Evolutionary conservation across 2,329 filamentous ascomycete species (phyloP).

Genomic region (Ophiostoma novo-ulmi): DNA sequence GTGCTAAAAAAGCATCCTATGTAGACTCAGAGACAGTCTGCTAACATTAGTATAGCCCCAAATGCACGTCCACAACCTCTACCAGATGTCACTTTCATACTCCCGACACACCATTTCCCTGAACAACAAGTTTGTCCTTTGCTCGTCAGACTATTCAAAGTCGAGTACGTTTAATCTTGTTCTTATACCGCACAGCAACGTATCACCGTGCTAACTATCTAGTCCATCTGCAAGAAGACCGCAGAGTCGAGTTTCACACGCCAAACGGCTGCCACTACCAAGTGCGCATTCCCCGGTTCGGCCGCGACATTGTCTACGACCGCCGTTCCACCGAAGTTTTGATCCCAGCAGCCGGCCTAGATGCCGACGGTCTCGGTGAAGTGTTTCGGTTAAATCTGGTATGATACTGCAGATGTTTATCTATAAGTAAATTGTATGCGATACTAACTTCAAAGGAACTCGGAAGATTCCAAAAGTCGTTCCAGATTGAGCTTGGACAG

Average conservation of each 20-base stretch:
- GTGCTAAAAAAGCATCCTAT: too few species aligned
- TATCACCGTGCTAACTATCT: background rate
- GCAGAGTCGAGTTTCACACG: conserved; percentile 88
- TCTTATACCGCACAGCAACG: too few species aligned
- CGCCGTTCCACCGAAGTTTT: conserved; percentile 76
- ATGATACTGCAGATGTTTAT: background rate
- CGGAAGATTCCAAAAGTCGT: conserved; percentile 90
- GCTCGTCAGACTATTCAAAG: conserved; percentile 89
- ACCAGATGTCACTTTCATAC: conserved; percentile 89
- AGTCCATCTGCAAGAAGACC: conserved; percentile 85
- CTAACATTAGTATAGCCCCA: conserved; percentile 41
- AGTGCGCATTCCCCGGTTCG: conserved; percentile 86
- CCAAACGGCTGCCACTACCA: conserved; percentile 81
- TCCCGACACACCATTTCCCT: conserved; percentile 85
- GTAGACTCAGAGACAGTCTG: background rate
- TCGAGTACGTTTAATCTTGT: conserved; percentile 45
- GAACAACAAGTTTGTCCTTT: conserved; percentile 84
- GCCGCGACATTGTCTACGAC: conserved; percentile 83
- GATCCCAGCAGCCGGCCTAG: conserved; percentile 81
- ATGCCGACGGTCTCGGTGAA: conserved; percentile 79
- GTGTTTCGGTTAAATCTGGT: conserved; percentile 82
- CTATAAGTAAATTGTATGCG: background rate
- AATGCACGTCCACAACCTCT: conserved; percentile 92
- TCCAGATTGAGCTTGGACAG: conserved; percentile 82
- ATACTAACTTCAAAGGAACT: conserved; percentile 49